Evolutionary conservation across 1,284 basidiomycete genomes (phyloP).

Genomic region (Pyrrhoderma lamaoense): DNA sequence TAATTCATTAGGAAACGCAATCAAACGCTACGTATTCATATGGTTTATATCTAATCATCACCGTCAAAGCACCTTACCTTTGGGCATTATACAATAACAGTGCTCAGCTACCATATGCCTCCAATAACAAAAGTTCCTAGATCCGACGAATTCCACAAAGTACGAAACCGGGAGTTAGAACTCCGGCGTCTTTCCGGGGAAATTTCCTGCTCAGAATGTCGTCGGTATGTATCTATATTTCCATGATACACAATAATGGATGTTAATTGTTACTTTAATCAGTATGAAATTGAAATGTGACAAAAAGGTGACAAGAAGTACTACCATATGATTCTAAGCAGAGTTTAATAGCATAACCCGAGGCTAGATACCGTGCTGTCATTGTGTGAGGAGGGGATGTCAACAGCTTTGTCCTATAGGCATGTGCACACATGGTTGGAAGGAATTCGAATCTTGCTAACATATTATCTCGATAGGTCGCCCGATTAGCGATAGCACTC

Average conservation of each 20-base stretch:
- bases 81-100: too few relatives aligned
- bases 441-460: neutral
- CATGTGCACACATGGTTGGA: neutral
- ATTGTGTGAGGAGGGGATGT: neutral
- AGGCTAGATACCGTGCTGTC: neutral
- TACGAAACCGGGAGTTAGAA: conserved; percentile 13
- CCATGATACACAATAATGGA: neutral
- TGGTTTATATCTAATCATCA: too few relatives aligned
- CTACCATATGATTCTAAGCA: neutral
- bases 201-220: conserved; percentile 16
- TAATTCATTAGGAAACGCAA: too few relatives aligned
- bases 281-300: conserved; percentile 17
- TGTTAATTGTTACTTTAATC: neutral
- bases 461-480: too few relatives aligned
- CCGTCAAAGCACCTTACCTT: too few relatives aligned
- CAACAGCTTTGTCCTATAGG: neutral
- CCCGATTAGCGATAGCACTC: too few relatives aligned
- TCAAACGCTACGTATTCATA: too few relatives aligned
- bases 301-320: conserved; percentile 10
- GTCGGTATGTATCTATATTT: conserved; percentile 5
- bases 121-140: neutral
- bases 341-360: neutral
- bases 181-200: conserved; percentile 12
- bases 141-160: conserved; percentile 2
- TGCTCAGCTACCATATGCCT: too few relatives aligned